phyloP scores from a whole-genome alignment of 75 land plant species.

The Gnetum montanum region DNA sequence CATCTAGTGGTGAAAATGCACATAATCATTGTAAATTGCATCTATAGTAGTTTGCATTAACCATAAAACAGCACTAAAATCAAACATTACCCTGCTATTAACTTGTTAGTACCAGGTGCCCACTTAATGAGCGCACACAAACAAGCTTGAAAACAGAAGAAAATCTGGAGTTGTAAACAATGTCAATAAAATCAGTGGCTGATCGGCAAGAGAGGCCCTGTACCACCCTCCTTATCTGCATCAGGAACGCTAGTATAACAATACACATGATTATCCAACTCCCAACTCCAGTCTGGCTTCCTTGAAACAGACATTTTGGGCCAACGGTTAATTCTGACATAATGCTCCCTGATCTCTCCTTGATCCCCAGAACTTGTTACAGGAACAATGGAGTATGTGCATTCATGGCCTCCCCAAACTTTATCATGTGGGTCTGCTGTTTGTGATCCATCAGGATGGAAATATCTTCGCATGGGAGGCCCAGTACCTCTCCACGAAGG shows the following conservation, averaged over 20 bases:
- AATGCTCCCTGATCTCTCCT: slow-evolving; percentile 37
- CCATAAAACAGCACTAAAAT: no score
- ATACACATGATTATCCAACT: slow-evolving; percentile 36
- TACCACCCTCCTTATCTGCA: slow-evolving; percentile 45
- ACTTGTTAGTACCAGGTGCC: no score
- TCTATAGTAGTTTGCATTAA: no score
- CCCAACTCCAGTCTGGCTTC: slow-evolving; percentile 73
- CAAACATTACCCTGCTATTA: no score
- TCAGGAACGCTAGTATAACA: slow-evolving; percentile 54
- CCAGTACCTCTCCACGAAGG: slow-evolving; percentile 59
- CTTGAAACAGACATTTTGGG: slow-evolving; percentile 40
- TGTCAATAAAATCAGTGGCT: no score
- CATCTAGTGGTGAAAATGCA: no score
- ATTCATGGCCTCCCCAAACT: slow-evolving; percentile 78
- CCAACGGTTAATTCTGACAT: slow-evolving; percentile 74
- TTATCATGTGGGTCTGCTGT: slow-evolving; percentile 49
- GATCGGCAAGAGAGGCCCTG: slow-evolving; percentile 30
- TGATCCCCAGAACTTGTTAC: slow-evolving; percentile 11
- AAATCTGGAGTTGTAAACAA: no score
- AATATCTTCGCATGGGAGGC: slow-evolving; percentile 56
- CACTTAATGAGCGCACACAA: no score
- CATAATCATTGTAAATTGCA: no score
- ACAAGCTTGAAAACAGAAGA: no score
- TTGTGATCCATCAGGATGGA: slow-evolving; percentile 57
- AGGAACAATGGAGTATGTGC: slow-evolving; percentile 41